Evolutionary conservation across 2,329 filamentous ascomycete genomes (phyloP).

Genomic region (Arthroderma sp.): DNA sequence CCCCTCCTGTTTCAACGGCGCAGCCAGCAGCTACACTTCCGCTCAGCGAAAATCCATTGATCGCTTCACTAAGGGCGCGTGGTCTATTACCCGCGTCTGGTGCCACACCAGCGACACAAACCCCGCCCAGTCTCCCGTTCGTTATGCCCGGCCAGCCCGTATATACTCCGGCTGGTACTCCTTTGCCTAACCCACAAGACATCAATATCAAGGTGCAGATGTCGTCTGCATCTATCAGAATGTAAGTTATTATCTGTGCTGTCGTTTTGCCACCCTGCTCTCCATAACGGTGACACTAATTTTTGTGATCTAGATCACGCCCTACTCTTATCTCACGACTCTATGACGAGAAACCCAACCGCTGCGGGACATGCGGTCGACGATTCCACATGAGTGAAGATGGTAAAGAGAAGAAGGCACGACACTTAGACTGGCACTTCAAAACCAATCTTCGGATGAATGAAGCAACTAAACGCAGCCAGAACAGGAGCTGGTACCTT

Average conservation of each 20-base stretch:
- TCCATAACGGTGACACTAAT: too few relatives aligned
- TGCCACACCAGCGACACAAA: slow-evolving; percentile 29
- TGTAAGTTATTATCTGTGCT: slow-evolving; percentile 39
- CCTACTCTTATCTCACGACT: slow-evolving; percentile 60
- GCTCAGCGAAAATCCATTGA: slow-evolving; percentile 44
- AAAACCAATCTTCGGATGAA: slow-evolving; percentile 78
- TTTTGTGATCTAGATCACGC: slow-evolving; percentile 43
- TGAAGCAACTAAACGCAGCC: slow-evolving; percentile 71
- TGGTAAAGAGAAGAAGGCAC: slow-evolving; percentile 72
- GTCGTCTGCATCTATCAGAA: slow-evolving; percentile 56
- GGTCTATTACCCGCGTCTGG: slow-evolving; percentile 47
- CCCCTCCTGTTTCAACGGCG: slow-evolving; percentile 26
- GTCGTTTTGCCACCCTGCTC: too few relatives aligned
- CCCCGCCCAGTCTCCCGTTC: slow-evolving; percentile 29
- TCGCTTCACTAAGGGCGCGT: slow-evolving; percentile 55
- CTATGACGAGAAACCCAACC: slow-evolving; percentile 70
- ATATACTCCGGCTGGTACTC: slow-evolving; percentile 23
- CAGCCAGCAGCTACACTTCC: slow-evolving; percentile 27
- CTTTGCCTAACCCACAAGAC: slow-evolving; percentile 20
- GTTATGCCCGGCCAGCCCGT: slow-evolving; percentile 26
- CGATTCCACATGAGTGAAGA: slow-evolving; percentile 67
- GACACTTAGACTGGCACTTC: slow-evolving; percentile 98
- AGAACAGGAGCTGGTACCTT: slow-evolving; percentile 90
- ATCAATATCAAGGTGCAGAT: slow-evolving; percentile 36
- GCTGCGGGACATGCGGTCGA: slow-evolving; percentile 82